Evolutionary conservation across 352 stramenopile species (phyloP).

Genomic region (Globisporangium viniferum): DNA sequence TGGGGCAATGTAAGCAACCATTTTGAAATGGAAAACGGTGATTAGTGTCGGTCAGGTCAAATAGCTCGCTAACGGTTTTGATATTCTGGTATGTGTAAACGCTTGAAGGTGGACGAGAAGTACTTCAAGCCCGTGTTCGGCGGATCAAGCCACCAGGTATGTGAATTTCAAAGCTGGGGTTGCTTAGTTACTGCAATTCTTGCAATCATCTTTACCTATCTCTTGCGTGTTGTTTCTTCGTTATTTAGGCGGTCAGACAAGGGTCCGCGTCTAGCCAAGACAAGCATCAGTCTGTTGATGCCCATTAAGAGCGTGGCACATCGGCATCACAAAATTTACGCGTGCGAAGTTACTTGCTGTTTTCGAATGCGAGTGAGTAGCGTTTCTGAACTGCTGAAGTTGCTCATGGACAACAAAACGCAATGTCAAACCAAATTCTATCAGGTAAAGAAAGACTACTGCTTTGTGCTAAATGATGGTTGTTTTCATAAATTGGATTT

Average conservation of each 20-base stretch:
- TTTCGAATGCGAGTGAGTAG: background rate
- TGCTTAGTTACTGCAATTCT: background rate
- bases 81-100: background rate
- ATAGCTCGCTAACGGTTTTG: background rate
- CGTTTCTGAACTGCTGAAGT: background rate
- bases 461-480: background rate
- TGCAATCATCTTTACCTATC: background rate
- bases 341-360: background rate
- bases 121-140: slow-evolving; percentile 73
- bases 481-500: background rate
- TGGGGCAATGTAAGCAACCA: slow-evolving; percentile 50
- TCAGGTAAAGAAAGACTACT: background rate
- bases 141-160: slow-evolving; percentile 33
- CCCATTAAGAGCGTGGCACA: background rate
- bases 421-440: background rate
- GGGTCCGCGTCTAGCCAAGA: background rate
- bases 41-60: background rate
- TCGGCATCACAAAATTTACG: background rate
- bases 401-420: background rate
- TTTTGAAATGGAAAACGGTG: background rate
- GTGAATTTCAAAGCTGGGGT: background rate
- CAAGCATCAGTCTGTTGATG: slow-evolving; percentile 6
- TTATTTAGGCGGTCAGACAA: background rate
- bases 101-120: slow-evolving; percentile 46
- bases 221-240: background rate